Evolutionary conservation across 1,284 basidiomycete genomes (phyloP), one percentile per base, ranked within the genome.

Genomic region (Rhodotorula glutinis): DNA sequence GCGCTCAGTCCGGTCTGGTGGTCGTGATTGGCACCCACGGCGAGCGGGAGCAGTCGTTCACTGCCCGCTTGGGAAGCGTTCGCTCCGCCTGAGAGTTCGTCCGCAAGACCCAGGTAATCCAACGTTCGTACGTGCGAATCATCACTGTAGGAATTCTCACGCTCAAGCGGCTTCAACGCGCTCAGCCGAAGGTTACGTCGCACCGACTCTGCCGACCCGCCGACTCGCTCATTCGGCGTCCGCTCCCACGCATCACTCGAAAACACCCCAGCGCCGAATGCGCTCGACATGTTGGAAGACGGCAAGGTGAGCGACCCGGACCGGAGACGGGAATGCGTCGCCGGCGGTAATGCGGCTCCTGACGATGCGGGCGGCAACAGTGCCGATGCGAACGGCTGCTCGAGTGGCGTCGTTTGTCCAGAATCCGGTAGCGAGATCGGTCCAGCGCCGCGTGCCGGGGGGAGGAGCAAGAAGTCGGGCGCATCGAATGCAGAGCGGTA

Each of bases 21-120:
- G 40, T 30, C 51, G 41, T 40, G 23, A 38, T 21, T n/a, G 27
- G 9, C 25, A 13, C 25, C 49, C 11, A 23, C 49, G 49, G 14
- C 25, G 3, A 9, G n/a, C 25, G 49, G 49, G 10, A 51, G 49
- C 25, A 51, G 3, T 1, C 49, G 49, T 16, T 51, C 49, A 11
- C 49, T n/a, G 5, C 9, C 25, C 7, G 16, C 25, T 27, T 27
- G n/a, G 25, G 16, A 25, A 10, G 25, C 49, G 14, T 44, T 7
- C 43, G 21, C 21, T 16, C 43, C 43, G 49, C 25, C 16, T 25
- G 49, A 51, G 13, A 43, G 23, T 44, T 73, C 73, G 40, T 91
- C 90, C 74, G 93, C 93, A 73, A 97, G 83, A 54, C 93, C 93
- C 60, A 97, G 88, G 78, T 96, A 96, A 79, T 94, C 92, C 70